Evolutionary conservation across 345 rosid species (phyloP), one percentile per base, ranked within the genome.

Genomic region (Lumnitzera racemosa): DNA sequence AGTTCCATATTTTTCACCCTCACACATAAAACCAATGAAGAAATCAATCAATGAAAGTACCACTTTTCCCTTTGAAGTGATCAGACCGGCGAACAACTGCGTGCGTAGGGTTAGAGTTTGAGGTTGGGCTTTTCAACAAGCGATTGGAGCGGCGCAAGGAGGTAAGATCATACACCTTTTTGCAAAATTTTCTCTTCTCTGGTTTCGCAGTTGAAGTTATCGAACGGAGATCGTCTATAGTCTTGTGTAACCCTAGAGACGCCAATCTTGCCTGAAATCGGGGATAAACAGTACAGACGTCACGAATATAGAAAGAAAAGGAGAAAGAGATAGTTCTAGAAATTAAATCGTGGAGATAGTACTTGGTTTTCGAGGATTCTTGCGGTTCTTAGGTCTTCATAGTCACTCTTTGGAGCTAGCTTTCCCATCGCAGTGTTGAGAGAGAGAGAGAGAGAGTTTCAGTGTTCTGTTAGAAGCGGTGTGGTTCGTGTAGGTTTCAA

Each of bases 311-410:
- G 43, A 36, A 36, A 1, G 31, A 53, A n/a, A 8, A 47, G 11
- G 3, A 47, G 1, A 49, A 2, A 25, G 12, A 13, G 23, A 20
- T 11, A n/a, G 23, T 25, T 27, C 31, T 3, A 27, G 31, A 27
- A 5, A 27, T 27, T 27, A 27, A 27, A 27, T 27, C 31, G 3
- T 12, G 50, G n/a, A 36, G 16, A 31, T 13, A 10, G 1, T 3
- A 76, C 80, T 74, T 70, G 60, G 74, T 77, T 77, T 69, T 77
- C 78, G 59, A 67, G 64, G 59, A 73, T 70, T 46, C 72, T 71
- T 46, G 78, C 64, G 11, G 61, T 68, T 48, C 76, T 58, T 49
- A 73, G 69, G 41, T 46, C 63, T 64, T 76, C 81, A 53, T 73
- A 73, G 41, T 73, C 74, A n/a, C 55, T 29, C 53, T 50, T 67